These are phyloP conservation scores for Microsporum canis DNA, from an alignment of 2,329 filamentous ascomycete genomes.

Conservation along the genomic window DNA sequence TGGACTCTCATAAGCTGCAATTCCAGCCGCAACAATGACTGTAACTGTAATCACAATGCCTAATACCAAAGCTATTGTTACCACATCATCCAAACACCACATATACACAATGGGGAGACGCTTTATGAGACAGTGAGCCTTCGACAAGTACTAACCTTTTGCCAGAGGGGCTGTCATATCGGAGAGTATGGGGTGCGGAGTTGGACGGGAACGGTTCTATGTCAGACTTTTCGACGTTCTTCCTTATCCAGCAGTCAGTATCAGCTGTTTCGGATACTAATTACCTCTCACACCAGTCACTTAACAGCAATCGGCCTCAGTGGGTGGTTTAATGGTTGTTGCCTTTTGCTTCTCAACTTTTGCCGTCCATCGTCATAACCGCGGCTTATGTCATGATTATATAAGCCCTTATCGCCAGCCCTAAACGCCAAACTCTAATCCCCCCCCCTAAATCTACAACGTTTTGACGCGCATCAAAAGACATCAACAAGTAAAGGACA, in stretches of 20 bases:
- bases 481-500: not conserved
- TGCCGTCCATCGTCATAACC: not conserved
- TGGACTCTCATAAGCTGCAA: conserved; percentile 53
- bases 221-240: not conserved
- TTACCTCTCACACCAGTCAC: not conserved
- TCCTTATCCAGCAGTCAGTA: not conserved
- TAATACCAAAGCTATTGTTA: conserved; percentile 23
- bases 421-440: not conserved
- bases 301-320: not conserved
- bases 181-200: not conserved
- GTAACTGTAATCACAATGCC: conserved; percentile 53
- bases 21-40: conserved; percentile 50
- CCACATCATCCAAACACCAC: not conserved
- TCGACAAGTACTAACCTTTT: conserved; percentile 30
- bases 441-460: not conserved
- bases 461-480: not conserved
- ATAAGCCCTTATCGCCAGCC: not conserved
- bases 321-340: not conserved
- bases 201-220: not conserved
- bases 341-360: not conserved
- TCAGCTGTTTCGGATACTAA: not conserved
- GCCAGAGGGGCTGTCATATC: conserved; percentile 38
- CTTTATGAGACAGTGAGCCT: not conserved
- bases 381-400: not conserved
- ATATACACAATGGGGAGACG: not conserved